Conservation (phyloP, 1,139 yeast species). For the Lodderomyces elongisporus region DNA sequence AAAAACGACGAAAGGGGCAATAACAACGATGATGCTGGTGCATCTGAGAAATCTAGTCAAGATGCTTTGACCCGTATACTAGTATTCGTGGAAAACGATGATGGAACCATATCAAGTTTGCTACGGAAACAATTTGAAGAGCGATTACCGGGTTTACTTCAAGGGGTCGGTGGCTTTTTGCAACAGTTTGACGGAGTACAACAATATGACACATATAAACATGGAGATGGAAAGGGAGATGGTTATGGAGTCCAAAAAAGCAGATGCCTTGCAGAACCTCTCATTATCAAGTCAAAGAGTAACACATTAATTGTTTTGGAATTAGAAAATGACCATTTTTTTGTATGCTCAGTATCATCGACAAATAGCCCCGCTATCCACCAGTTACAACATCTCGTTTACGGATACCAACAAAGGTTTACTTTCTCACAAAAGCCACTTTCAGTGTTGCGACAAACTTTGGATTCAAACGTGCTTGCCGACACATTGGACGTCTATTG, state of each 20-base stretch:
- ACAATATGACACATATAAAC: no score
- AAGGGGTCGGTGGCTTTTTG: slow-evolving; percentile 33
- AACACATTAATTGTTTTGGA: slow-evolving; percentile 25
- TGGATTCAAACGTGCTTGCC: slow-evolving; percentile 17
- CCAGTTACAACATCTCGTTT: slow-evolving; percentile 25
- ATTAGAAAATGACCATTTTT: slow-evolving; percentile 23
- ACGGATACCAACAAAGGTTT: slow-evolving; percentile 24
- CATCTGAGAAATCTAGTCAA: no score
- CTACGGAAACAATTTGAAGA: no score
- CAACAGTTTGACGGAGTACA: slow-evolving; percentile 18
- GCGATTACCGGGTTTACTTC: slow-evolving; percentile 31
- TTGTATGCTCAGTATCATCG: slow-evolving; percentile 24
- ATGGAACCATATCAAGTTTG: no score
- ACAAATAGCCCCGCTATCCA: slow-evolving; percentile 19
- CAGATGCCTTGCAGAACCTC: slow-evolving; percentile 14
- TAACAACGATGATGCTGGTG: no score
- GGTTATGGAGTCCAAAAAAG: slow-evolving; percentile 3
- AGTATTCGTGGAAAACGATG: background rate
- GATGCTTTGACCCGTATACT: background rate
- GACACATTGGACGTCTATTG: slow-evolving; percentile 23
- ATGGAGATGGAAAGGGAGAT: slow-evolving; percentile 1
- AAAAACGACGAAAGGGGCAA: background rate
- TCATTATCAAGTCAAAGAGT: slow-evolving; percentile 22
- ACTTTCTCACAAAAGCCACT: slow-evolving; percentile 26
- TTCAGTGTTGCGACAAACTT: slow-evolving; percentile 14